Evolutionary conservation across 1,284 basidiomycete genomes (phyloP), one percentile per base, ranked within the genome.

Genomic region (Moesziomyces sp.): DNA sequence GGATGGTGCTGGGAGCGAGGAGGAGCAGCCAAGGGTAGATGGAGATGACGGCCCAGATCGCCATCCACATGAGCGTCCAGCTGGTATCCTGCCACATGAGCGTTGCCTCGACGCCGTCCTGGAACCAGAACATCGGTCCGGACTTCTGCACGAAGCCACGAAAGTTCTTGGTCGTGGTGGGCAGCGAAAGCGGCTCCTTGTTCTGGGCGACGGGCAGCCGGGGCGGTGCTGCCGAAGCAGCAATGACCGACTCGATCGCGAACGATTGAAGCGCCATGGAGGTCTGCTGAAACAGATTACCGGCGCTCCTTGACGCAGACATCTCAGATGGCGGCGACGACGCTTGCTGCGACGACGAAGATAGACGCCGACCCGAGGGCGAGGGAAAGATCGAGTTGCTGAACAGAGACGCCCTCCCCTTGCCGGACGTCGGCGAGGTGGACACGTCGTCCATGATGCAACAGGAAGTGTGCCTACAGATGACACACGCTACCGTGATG

Each of bases 11-110:
- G 0, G 81, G 78, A 6, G 74, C 74, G 30, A 76, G 58, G 19
- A 82, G 61, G 19, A 84, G 52, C 5, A 83, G 68, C 56, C 76
- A 71, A 4, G 82, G 82, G 35, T 83, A 71, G 33, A 84, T 55
- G 45, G 73, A 73, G 6, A 83, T 33, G 6, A 82, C 58, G 13
- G 80, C 82, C 79, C 80, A 83, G 40, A 83, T 78, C 3, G 64
- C 80, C 82, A 84, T 84, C 77, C 82, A 81, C 77, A 83, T 73
- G 7, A 75, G 38, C 24, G 81, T 83, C 81, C 81, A 80, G 35
- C 70, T 72, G 46, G 76, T 75, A 49, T 84, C 79, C 33, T 84
- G 81, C 82, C 82, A 84, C 66, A 79, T 63, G 13, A 84, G 58
- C 33, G 81, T 83, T 24, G 79, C 76, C 49, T 81, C 79, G 14